Evolutionary conservation across 768 basidiomycete species (phyloP), one percentile per base, ranked within the genome.

Genomic region (Udeniomyces megalosporus): DNA sequence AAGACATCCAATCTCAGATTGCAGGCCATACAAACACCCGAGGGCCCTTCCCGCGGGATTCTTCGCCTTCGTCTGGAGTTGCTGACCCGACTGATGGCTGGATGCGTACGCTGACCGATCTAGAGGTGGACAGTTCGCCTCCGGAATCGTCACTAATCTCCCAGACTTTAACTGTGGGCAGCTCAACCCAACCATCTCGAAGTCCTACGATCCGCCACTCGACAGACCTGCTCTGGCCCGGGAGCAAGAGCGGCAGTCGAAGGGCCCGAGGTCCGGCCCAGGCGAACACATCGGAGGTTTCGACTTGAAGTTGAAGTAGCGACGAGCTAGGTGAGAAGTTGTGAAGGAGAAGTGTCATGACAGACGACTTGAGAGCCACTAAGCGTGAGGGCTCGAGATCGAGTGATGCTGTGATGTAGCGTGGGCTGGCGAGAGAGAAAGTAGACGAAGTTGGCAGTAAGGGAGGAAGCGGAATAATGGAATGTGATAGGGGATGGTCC

Each of bases 231-330:
- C 56, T 63, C 42, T 29, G 77, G 5, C 83, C 83, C 0, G 89
- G 84, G 47, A 86, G 75, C n/a, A 96, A 74, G 49, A 84, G 74
- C 2, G 87, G 83, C 10, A 88, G 66, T 11, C 82, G 79, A 3
- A 82, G 81, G 53, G 76, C 80, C 51, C 86, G 77, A 38, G 85
- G 70, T 0, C 92, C 91, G 2, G 86, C 80, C 47, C 90, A 80
- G 17, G 91, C 81, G 72, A 95, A 93, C n/a, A 79, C 77, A 46
- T 87, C 86, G 14, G 78, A 73, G 0, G 82, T 78, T 58, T 93
- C 89, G 31, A 91, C 77, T 35, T 84, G 80, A 10, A 90, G 78
- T 12, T 80, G 76, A 35, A 92, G 72, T 66, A 82, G 83, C 0
- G 85, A 84, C 2, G 87, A 80, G 38, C 82, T 79, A 8, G 76